These are phyloP conservation scores for Aspergillus campestris DNA, from an alignment of 495 filamentous ascomycete species.

Conservation along the genomic window DNA sequence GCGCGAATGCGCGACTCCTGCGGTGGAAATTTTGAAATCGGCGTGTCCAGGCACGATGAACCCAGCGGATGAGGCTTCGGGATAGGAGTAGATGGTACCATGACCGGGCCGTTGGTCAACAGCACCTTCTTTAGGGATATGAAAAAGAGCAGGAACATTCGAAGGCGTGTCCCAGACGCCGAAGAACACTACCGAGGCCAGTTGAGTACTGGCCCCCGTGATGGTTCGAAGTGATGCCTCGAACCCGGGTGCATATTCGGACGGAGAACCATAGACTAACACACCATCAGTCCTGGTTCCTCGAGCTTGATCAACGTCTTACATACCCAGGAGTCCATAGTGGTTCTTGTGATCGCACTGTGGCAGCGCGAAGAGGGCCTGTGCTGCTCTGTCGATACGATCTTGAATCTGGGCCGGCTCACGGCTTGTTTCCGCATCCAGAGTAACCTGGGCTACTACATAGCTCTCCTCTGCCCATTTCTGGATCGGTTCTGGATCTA, in stretches of 20 bases:
- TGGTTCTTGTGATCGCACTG: constrained; percentile 13
- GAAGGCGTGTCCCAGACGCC: constrained; percentile 7
- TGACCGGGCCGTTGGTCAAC: background rate
- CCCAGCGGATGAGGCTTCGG: constrained; percentile 10
- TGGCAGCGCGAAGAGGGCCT: constrained; percentile 6
- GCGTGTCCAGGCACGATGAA: constrained; percentile 28
- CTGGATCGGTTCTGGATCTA: constrained; percentile 25
- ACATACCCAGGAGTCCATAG: constrained; percentile 16
- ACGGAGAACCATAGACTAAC: constrained; percentile 19
- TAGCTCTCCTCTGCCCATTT: constrained; percentile 39
- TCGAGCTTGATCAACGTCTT: background rate
- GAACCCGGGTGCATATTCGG: constrained; percentile 18
- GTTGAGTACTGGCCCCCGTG: background rate
- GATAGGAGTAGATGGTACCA: constrained; percentile 14
- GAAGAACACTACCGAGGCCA: constrained; percentile 13
- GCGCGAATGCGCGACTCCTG: constrained; percentile 27
- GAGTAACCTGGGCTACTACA: constrained; percentile 19
- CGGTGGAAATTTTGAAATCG: constrained; percentile 22
- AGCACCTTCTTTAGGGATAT: constrained; percentile 1
- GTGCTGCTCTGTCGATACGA: constrained; percentile 8
- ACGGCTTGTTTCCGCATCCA: constrained; percentile 9
- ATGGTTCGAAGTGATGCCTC: constrained; percentile 3
- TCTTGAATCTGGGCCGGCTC: constrained; percentile 1
- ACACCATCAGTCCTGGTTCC: background rate
- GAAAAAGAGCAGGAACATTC: constrained; percentile 6